phyloP scores from a whole-genome alignment of 306 rosid genomes.

The Pterocarpus santalinus region DNA sequence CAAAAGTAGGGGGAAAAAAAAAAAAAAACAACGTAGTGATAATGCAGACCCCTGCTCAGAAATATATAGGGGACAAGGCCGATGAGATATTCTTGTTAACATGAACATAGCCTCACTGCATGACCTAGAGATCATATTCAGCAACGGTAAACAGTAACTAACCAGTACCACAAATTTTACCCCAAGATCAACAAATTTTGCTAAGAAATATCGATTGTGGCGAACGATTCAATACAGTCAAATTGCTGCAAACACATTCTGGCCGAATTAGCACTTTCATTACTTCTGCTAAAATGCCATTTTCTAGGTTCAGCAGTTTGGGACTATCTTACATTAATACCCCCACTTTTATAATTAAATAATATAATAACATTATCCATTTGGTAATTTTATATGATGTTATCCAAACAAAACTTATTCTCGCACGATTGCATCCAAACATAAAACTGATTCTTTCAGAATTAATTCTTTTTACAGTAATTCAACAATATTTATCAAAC shows the following conservation, averaged over 20 bases:
- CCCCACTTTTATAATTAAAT: no score
- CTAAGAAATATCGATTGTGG: no score
- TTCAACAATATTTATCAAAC: neutral
- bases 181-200: no score
- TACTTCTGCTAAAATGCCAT: no score
- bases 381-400: no score
- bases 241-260: no score
- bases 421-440: neutral
- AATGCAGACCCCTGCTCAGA: constrained; percentile 27
- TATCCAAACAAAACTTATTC: neutral
- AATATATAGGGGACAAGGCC: neutral
- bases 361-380: neutral
- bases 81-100: constrained; percentile 8
- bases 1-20: neutral
- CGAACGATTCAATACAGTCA: no score
- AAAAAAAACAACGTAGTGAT: neutral
- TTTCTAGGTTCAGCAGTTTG: no score
- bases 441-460: no score
- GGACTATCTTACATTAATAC: no score
- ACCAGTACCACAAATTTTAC: neutral
- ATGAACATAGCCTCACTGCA: constrained; percentile 10
- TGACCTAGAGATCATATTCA: constrained; percentile 22
- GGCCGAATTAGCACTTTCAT: no score
- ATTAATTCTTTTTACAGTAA: no score
- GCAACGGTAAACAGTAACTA: neutral